Conservation (phyloP, 192 early-diverging fungal species). For the Coemansia sp. region DNA sequence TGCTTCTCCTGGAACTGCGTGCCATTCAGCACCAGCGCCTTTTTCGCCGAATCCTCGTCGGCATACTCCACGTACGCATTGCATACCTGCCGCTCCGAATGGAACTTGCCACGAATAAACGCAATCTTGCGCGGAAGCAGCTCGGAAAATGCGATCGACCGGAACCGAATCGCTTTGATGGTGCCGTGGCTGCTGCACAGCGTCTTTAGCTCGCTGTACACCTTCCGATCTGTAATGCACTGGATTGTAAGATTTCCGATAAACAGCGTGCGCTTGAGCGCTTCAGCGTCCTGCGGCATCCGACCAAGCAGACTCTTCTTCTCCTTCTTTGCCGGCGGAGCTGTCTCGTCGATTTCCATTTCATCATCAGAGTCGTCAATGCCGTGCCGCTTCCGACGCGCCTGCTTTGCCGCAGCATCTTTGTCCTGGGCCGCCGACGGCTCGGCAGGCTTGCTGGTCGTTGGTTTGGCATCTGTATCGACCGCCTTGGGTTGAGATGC, state of each 20-base stretch:
- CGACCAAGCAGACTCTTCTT: conserved; percentile 43
- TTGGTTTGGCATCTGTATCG: background rate
- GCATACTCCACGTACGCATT: conserved; percentile 90
- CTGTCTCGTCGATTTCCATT: conserved; percentile 9
- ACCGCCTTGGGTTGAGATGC: background rate
- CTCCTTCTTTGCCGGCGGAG: conserved; percentile 14
- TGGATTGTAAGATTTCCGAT: conserved; percentile 84
- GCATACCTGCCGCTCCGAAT: conserved; percentile 74
- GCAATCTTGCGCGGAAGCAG: conserved; percentile 65
- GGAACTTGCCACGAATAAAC: conserved; percentile 78
- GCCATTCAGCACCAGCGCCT: conserved; percentile 67
- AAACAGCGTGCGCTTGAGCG: conserved; percentile 78
- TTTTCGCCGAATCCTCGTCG: conserved; percentile 55
- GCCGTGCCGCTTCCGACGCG: conserved; percentile 19
- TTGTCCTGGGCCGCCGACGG: no score
- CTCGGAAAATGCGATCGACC: conserved; percentile 68
- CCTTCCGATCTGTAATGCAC: conserved; percentile 62
- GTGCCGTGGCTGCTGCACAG: conserved; percentile 65
- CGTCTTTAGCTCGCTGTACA: conserved; percentile 63
- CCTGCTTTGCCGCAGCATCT: conserved; percentile 29
- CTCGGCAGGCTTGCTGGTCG: background rate
- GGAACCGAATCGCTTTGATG: conserved; percentile 84
- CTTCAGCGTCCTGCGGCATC: conserved; percentile 52
- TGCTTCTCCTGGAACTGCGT: conserved; percentile 78
- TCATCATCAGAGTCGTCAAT: conserved; percentile 13